Base-by-base conservation (phyloP, 441 rosid genomes). In the Adansonia grandidieri region DNA sequence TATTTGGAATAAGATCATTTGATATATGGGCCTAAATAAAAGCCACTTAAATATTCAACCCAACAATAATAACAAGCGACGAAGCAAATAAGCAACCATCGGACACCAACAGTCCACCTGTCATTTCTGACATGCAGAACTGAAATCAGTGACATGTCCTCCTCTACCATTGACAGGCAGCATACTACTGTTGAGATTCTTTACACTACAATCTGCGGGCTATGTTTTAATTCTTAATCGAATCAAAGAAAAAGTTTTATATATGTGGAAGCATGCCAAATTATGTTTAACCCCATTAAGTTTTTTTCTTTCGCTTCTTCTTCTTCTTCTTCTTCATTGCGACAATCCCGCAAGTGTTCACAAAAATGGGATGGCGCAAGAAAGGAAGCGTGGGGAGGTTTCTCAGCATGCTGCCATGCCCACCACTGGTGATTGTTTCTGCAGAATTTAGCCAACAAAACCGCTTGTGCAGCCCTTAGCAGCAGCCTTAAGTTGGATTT, bases 401-500 rank as follows among this genome's bases (percentile, higher is more conserved):
- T 56, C 79, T 51, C 61, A 77, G 45, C 45, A 78, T 9, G 79
- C 77, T 66, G 77, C 79, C 64, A 32, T 67, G 75, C 19, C 57
- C 37, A n/a, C 74, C 11, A 6, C 32, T 3, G 72, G 67, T 64
- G 42, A 28, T 28, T 28, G 32, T 28, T 28, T 28, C 32, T 28
- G 32, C 32, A 28, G 32, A 28, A 28, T 28, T 28, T 28, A 28
- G 32, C 32, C 45, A 28, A 53, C 8, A 68, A 73, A 71, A 84
- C 53, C 37, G 79, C 75, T 20, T 22, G 56, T 19, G 37, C 76
- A 42, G n/a, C 19, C 57, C 71, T 65, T 20, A 77, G 75, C 78
- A 80, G 79, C 42, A 83, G 81, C 58, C 85, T 84, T 69, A 28
- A 28, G 1, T 28, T 83, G 86, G 9, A 80, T 87, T 67, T 70